Conservation (phyloP, 441 rosid species). For the Corymbia calophylla region DNA sequence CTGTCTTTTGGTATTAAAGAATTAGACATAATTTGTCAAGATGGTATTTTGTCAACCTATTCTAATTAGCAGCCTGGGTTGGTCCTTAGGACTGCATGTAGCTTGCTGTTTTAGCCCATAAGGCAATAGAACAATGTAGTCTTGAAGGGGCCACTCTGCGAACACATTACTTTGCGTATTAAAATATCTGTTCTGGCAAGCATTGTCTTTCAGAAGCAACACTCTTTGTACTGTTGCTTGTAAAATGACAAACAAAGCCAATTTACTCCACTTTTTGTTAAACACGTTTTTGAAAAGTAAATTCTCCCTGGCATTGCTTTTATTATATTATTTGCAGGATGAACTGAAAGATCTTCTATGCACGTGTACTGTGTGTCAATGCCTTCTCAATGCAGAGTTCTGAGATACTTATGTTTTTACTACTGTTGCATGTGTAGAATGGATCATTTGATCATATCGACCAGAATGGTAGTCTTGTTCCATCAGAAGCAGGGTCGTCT, state of each 20-base stretch:
- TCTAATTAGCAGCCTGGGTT: background rate
- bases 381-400: background rate
- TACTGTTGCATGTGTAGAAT: conserved; percentile 22
- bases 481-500: conserved; percentile 50
- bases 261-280: background rate
- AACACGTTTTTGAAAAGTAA: background rate
- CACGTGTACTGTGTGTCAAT: background rate
- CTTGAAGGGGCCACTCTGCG: background rate
- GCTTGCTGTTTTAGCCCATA: background rate
- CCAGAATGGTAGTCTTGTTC: conserved; percentile 13
- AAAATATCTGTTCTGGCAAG: background rate
- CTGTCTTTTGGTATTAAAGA: background rate
- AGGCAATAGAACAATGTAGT: background rate
- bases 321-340: background rate
- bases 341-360: background rate
- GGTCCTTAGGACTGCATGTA: background rate
- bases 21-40: background rate
- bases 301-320: background rate
- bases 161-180: background rate
- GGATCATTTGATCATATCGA: conserved; percentile 46
- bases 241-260: background rate
- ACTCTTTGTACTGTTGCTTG: background rate
- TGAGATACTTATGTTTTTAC: background rate
- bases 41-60: background rate
- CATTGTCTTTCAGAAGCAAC: background rate